These are phyloP conservation scores for Melaleuca quinquenervia DNA, from an alignment of 345 rosid genomes.

Conservation along the genomic window DNA sequence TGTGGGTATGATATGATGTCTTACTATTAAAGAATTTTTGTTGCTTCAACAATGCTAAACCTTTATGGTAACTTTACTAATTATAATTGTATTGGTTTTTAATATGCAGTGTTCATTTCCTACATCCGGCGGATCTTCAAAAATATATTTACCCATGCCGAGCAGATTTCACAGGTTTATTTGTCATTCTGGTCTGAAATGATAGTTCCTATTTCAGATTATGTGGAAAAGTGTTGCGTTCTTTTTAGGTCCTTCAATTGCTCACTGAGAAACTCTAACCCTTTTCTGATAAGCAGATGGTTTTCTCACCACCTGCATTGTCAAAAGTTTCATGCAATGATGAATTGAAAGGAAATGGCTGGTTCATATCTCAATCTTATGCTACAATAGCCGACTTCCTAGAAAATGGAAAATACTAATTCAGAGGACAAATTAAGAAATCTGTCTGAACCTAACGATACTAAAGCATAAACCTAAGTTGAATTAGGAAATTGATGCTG, in stretches of 20 bases:
- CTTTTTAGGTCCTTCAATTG: neutral
- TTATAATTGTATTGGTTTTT: neutral
- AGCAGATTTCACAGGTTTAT: conserved; percentile 88
- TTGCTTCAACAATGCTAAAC: neutral
- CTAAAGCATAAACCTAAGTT: neutral
- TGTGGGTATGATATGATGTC: neutral
- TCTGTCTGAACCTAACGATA: neutral
- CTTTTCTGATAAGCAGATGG: neutral
- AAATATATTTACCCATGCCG: conserved; percentile 81
- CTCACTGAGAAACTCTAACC: neutral
- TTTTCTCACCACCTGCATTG: neutral
- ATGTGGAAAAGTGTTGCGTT: neutral
- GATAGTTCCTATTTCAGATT: neutral
- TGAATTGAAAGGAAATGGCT: neutral
- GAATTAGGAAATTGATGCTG: neutral
- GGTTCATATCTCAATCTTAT: neutral
- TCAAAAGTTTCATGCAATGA: neutral
- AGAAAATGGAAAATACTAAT: neutral
- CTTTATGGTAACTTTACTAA: neutral
- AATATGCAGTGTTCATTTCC: conserved; percentile 62
- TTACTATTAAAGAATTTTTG: neutral
- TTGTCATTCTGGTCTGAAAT: neutral
- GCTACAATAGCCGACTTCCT: neutral
- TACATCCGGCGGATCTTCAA: conserved; percentile 82
- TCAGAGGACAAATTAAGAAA: neutral